Evolutionary conservation across 352 stramenopile genomes (phyloP).

Genomic region (Peronospora destructor): DNA sequence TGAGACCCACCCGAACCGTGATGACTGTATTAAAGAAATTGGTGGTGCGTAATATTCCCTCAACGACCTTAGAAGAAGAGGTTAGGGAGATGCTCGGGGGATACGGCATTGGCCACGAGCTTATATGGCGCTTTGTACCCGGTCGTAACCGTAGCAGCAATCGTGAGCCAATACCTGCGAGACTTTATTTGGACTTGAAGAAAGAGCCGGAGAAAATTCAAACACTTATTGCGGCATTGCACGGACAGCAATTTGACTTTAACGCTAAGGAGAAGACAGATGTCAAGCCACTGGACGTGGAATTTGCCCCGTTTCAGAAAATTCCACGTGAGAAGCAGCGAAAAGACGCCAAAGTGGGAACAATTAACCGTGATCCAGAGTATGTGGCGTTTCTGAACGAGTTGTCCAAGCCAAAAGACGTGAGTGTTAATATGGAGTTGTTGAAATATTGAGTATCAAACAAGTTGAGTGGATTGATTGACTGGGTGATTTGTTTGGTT

Average conservation of each 20-base stretch:
- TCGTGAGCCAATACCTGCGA: constrained; percentile 35
- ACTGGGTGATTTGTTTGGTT: background rate
- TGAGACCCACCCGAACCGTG: constrained; percentile 35
- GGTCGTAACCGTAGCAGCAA: constrained; percentile 53
- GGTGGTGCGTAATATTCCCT: constrained; percentile 60
- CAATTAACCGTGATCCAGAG: constrained; percentile 65
- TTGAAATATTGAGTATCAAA: no score
- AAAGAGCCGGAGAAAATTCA: constrained; percentile 46
- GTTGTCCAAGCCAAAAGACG: constrained; percentile 56
- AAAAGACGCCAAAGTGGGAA: constrained; percentile 70
- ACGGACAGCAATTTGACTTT: constrained; percentile 38
- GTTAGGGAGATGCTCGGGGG: constrained; percentile 31
- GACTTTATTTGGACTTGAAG: constrained; percentile 72
- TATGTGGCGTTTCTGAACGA: constrained; percentile 71
- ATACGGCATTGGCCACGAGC: constrained; percentile 31
- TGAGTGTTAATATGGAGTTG: constrained; percentile 11
- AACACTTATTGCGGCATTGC: constrained; percentile 42
- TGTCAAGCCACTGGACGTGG: constrained; percentile 38
- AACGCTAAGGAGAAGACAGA: constrained; percentile 33
- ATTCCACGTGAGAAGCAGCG: constrained; percentile 72
- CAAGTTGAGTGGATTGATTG: no score
- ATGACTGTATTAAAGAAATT: constrained; percentile 57
- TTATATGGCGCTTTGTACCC: constrained; percentile 59
- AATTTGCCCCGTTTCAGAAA: constrained; percentile 76
- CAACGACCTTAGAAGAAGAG: constrained; percentile 35